Conservation (phyloP, 1,139 yeast genomes). For the Pichia sp. region DNA sequence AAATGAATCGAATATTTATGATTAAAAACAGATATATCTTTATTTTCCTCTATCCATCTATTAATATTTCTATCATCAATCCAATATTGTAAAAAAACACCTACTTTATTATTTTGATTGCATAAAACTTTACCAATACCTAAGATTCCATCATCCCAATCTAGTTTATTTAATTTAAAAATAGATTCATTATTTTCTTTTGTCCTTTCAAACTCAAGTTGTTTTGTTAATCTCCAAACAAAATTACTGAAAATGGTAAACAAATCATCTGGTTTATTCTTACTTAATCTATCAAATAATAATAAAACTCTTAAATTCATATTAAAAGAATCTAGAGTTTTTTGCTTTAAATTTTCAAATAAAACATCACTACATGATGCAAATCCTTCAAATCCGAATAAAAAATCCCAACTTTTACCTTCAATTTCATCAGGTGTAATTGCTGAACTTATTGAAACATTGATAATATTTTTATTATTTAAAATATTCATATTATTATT, state of each 20-base stretch:
- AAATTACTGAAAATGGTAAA: constrained; percentile 28
- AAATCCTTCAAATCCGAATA: constrained; percentile 21
- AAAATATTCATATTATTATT: neutral
- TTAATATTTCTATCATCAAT: constrained; percentile 25
- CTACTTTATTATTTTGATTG: constrained; percentile 26
- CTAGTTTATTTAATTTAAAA: constrained; percentile 4
- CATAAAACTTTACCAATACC: constrained; percentile 25
- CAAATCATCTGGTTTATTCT: constrained; percentile 26
- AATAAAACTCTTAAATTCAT: constrained; percentile 28
- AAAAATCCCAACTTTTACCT: constrained; percentile 20
- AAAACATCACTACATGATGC: constrained; percentile 23
- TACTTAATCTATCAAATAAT: constrained; percentile 29
- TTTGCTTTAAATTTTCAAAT: constrained; percentile 22
- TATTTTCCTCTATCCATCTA: constrained; percentile 14
- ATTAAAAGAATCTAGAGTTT: constrained; percentile 29
- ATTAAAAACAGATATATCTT: constrained; percentile 14
- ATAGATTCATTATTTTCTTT: too few relatives aligned
- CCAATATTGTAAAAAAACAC: constrained; percentile 29
- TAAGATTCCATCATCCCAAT: constrained; percentile 20
- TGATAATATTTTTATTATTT: constrained; percentile 3
- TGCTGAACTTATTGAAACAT: constrained; percentile 27
- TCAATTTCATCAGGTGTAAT: constrained; percentile 23
- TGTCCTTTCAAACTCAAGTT: too few relatives aligned
- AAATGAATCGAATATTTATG: constrained; percentile 27
- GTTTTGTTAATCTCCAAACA: constrained; percentile 21